A percentile compares a stretch with the other conserved stretches of the same genome.
Evolutionary conservation across 2,329 filamentous ascomycete species (phyloP).

Genomic region (Penicillium sp.): DNA sequence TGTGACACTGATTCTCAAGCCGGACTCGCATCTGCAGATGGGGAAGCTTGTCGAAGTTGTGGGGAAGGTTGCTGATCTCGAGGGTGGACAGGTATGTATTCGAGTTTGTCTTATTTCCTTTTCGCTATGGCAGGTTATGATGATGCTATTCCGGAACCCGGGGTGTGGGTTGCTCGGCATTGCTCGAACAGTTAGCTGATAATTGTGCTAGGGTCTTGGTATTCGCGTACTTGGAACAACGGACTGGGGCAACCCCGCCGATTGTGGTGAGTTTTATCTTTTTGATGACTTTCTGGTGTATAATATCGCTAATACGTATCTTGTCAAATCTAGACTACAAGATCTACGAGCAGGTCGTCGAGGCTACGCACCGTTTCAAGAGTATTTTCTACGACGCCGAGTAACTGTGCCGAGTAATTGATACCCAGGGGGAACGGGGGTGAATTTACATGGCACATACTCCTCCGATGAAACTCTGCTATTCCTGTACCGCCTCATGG

Average conservation of each 20-base stretch:
- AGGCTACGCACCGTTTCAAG: slow-evolving; percentile 78
- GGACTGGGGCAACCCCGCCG: slow-evolving; percentile 44
- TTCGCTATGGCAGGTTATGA: neutral
- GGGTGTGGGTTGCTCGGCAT: neutral
- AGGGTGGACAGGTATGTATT: slow-evolving; percentile 38
- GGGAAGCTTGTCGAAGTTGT: slow-evolving; percentile 48
- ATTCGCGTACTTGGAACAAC: slow-evolving; percentile 42
- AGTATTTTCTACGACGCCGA: slow-evolving; percentile 70
- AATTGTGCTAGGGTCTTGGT: slow-evolving; percentile 33
- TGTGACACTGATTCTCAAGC: slow-evolving; percentile 71
- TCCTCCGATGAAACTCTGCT: neutral
- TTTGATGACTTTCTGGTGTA: neutral
- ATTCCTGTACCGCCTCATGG: neutral
- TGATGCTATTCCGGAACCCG: neutral
- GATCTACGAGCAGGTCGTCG: slow-evolving; percentile 74
- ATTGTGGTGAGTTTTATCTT: slow-evolving; percentile 34
- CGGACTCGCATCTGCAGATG: slow-evolving; percentile 48
- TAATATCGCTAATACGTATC: neutral
- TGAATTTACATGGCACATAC: neutral
- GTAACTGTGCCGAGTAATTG: slow-evolving; percentile 25
- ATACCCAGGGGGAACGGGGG: neutral
- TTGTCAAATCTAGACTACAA: slow-evolving; percentile 61
- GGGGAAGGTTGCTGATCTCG: slow-evolving; percentile 45
- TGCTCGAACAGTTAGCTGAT: slow-evolving; percentile 3
- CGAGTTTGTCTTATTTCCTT: neutral